Evolutionary conservation across 2,329 filamentous ascomycete genomes (phyloP), one percentile per base, ranked within the genome.

Genomic region (Fusarium cyanostomum): DNA sequence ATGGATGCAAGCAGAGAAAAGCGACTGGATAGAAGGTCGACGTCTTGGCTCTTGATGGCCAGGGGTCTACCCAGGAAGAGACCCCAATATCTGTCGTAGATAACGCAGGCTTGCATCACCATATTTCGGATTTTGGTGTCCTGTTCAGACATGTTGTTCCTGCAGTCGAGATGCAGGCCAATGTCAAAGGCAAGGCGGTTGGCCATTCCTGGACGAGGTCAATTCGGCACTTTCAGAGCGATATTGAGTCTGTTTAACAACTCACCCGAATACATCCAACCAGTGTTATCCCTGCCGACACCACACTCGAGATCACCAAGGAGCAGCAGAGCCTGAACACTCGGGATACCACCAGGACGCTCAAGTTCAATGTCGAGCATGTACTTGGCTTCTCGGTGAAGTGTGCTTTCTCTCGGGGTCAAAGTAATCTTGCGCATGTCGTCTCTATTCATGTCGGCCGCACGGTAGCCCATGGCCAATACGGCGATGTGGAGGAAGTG

Each of bases 71-170:
- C 83, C 7, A 85, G 74, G 64, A 84, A 83, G n/a, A 85, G 71
- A 1, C 83, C 80, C 82, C 82, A 85, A 61, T 84, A 82, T 67
- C 81, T 80, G 72, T 85, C 83, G 55, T 83, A 82, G 56, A 84
- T 79, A 7, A 84, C 78, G 54, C 81, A 84, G 2, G 83, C 82
- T 60, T 79, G 77, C 67, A 85, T 79, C 11, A 78, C 80, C 78
- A 83, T 82, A 43, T 81, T 82, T 6, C 82, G 76, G 44, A 83
- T 80, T 30, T 79, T 75, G 4, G 78, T 74, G 57, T 84, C 83
- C 12, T 77, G 74, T 18, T 82, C 79, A 6, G 78, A 72, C 28
- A 84, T 75, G 4, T 76, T 79, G 26, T 71, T 71, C 30, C 75
- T 70, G 39, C 77, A 78, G 66, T 82, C 78, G 7, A 84, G 75